Conservation (phyloP, 1,284 basidiomycete genomes). For the Caloboletus firmus region DNA sequence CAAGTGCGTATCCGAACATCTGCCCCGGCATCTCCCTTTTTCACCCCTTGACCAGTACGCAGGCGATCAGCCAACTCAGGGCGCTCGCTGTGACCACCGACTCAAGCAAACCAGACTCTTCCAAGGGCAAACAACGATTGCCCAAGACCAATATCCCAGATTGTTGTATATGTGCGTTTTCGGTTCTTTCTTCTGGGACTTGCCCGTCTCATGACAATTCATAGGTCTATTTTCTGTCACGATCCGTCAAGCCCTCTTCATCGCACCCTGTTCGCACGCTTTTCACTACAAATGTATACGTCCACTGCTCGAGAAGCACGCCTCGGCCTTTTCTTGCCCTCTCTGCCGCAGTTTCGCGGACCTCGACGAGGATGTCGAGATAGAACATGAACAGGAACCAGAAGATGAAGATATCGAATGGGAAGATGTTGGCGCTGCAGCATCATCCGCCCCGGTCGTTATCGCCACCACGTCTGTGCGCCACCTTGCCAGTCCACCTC, state of each 20-base stretch:
- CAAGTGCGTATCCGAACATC: slow-evolving; percentile 67
- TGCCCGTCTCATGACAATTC: not conserved
- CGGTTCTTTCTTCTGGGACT: not conserved
- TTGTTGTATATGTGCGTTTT: slow-evolving; percentile 87
- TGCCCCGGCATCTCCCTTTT: not conserved
- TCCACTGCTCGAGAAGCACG: slow-evolving; percentile 82
- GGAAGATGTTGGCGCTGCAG: slow-evolving; percentile 23
- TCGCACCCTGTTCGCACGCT: slow-evolving; percentile 94
- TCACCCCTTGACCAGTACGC: slow-evolving; percentile 49
- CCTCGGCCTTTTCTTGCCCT: slow-evolving; percentile 94
- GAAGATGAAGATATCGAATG: slow-evolving; percentile 36
- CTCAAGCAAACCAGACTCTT: slow-evolving; percentile 16
- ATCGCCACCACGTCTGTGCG: slow-evolving; percentile 14
- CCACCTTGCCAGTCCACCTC: slow-evolving; percentile 21
- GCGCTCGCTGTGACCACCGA: slow-evolving; percentile 53
- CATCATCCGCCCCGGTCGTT: not conserved
- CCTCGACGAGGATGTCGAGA: slow-evolving; percentile 94
- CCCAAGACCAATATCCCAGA: slow-evolving; percentile 71
- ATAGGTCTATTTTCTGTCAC: slow-evolving; percentile 88
- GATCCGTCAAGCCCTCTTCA: slow-evolving; percentile 95
- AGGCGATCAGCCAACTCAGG: slow-evolving; percentile 79
- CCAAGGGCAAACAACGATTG: slow-evolving; percentile 36
- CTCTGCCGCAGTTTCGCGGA: slow-evolving; percentile 93
- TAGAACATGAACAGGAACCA: slow-evolving; percentile 42
- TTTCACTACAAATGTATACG: slow-evolving; percentile 99